Base-by-base conservation (phyloP, 305 asterid genomes). In the Fraxinus ornus region DNA sequence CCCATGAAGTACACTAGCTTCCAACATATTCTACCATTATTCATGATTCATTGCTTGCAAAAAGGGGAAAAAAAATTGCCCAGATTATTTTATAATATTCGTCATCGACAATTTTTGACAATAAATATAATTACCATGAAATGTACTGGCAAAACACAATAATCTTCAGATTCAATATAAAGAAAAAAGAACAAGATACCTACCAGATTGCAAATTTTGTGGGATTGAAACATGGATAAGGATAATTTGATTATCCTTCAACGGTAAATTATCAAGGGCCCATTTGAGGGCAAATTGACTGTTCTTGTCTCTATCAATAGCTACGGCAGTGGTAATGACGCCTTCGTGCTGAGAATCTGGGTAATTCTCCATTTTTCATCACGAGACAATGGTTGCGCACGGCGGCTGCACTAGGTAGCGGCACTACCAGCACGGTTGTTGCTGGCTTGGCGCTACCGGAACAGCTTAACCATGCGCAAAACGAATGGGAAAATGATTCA, bases 261-360 rank as follows among this genome's bases (percentile, higher is more conserved):
- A 36, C 83, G 80, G 79, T 5, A 92, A 77, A 82, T 90, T 94
- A 47, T 92, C 95, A 60, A 93, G 78, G 24, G 94, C 94, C 99
- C 99, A 95, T 89, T 86, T 94, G 13, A 95, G 97, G 26, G 97
- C 94, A 73, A 79, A 72, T 76, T 88, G 97, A 90, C 99, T 94
- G 87, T 92, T 94, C 90, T 89, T 94, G 89, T 94, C 98, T 71
- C 83, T 91, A 82, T 95, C 97, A 26, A 93, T 89, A 21, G 95
- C 97, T 44, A 94, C 95, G 9, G 94, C 96, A 8, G 94, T 83
- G 36, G 87, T 35, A 32, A 71, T 17, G 17, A 55, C 44, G 17
- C 28, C 60, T 35, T 83, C 64, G 9, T 86, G 93, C 19, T 84
- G 88, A 9, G 15, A 79, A 66, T 7, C 76, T 71, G 76, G 44